Base-by-base conservation (phyloP, 1,284 basidiomycete species). In the Tylopilus sp. region DNA sequence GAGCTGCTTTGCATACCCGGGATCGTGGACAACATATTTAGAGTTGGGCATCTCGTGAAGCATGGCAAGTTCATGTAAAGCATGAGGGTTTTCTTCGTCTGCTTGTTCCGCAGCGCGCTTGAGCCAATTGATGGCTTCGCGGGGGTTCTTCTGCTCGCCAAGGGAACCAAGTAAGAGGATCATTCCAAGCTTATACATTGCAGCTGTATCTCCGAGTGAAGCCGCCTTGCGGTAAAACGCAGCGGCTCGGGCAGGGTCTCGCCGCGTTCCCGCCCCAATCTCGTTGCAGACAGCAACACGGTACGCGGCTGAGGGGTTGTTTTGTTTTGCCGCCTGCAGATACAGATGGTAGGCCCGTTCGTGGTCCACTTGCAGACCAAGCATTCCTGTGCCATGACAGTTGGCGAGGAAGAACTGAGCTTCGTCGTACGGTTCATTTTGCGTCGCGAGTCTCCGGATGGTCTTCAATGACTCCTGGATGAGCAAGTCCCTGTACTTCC, bases 361-460 rank as follows among this genome's bases (percentile, higher is more conserved):
- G 69, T 98, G 95, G 69, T 99, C 97, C 48, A 98, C 93, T 59
- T 89, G 89, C 12, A 99, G 74, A 9, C 97, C 96, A 19, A 99
- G 78, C 59, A 89, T 88, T 15, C 97, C 97, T 1, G 94, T 97
- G 10, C 96, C 96, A 64, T 97, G 89, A 66, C 96, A 95, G 64
- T 98, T 98, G 41, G 96, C 97, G 38, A 99, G 77, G 78, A 97
- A 99, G 73, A 98, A 99, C 66, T 99, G 97, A n/a, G 97, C 96
- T 62, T 99, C 96, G 48, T 92, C 84, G 68, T 92, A 97, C 1
- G 92, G 86, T 41, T 90, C 82, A 21, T 87, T 89, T 63, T 93
- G 89, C 2, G 92, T 93, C 0, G 94, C 94, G 31, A 99, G 76
- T 50, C 92, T 82, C 59, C 97, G 89, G 61, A 98, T 82, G 42